Evolutionary conservation across 164 flowering plant genomes (phyloP).

Genomic region (Berberis vulgaris): DNA sequence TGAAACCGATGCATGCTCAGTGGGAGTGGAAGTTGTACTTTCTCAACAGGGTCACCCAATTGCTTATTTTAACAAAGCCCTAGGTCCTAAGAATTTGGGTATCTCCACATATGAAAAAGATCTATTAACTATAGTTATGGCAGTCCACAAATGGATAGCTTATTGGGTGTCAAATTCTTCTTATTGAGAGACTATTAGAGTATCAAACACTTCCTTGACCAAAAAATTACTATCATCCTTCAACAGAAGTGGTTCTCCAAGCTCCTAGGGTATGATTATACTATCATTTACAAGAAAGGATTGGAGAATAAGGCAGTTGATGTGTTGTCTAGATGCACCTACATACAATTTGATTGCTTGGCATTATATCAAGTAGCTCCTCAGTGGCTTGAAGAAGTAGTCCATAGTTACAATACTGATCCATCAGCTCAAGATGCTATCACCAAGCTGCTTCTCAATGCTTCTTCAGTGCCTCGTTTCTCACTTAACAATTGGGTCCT

Average conservation of each 20-base stretch:
- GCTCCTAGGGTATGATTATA: not conserved
- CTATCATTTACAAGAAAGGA: not conserved
- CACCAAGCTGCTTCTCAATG: no score
- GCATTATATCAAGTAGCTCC: not conserved
- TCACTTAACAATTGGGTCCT: no score
- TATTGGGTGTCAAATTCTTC: not conserved
- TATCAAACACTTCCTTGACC: not conserved
- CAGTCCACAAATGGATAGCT: not conserved
- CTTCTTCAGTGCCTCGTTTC: no score
- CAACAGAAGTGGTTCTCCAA: not conserved
- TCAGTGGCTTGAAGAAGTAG: no score
- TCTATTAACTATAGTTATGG: not conserved
- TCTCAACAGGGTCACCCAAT: not conserved
- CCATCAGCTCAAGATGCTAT: no score
- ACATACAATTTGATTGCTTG: not conserved
- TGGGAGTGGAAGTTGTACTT: slow-evolving; percentile 2
- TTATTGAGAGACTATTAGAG: not conserved
- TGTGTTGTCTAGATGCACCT: not conserved
- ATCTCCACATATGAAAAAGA: not conserved
- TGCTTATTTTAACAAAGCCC: slow-evolving; percentile 2
- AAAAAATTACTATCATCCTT: not conserved
- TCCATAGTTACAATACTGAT: no score
- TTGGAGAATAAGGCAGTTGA: not conserved
- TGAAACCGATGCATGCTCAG: not conserved
- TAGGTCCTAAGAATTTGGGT: not conserved